Evolutionary conservation across 768 basidiomycete species (phyloP), one percentile per base, ranked within the genome.

Genomic region (Termitomyces sp.): DNA sequence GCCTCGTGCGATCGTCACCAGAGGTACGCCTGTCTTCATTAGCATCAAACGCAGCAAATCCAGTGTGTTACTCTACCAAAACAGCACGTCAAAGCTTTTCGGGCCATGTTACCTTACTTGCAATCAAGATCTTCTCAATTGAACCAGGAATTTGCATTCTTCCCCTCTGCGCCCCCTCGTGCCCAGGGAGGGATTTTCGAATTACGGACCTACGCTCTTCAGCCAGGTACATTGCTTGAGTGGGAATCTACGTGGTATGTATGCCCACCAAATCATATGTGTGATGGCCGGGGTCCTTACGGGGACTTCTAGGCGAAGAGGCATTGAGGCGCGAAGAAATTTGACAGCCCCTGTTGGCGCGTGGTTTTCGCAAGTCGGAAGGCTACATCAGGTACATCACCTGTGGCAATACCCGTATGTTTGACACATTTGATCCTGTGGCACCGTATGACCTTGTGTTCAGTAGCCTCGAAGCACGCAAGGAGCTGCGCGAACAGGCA

Each of bases 211-310:
- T 99, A 99, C 71, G 84, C 84, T 66, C 71, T 97, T 55, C 84
- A 87, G 63, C 91, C 96, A 4, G 97, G 97, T 8, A 85, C 88
- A 7, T 76, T 98, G 51, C 71, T 98, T 53, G 94, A 98, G 64
- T 98, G 97, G 97, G 97, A 98, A 67, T 78, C 83, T 53, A 80
- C 92, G 58, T 98, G 97, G 93, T 93, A 35, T 47, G 93, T 93
- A 35, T 47, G 79, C 64, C 24, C 21, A 21, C 57, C n/a, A 37
- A 51, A 55, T 55, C 43, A 48, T 49, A 17, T 53, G 24, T 32
- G 53, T 54, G 41, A 41, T 21, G 49, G n/a, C 19, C 56, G 53
- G n/a, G n/a, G 50, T 24, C n/a, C 8, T 51, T 43, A 55, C 32
- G 37, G 37, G 24, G 28, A 17, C 37, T 50, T 9, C n/a, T 51